Conservation (phyloP, 768 basidiomycete genomes). For the Auriculariales sp. region DNA sequence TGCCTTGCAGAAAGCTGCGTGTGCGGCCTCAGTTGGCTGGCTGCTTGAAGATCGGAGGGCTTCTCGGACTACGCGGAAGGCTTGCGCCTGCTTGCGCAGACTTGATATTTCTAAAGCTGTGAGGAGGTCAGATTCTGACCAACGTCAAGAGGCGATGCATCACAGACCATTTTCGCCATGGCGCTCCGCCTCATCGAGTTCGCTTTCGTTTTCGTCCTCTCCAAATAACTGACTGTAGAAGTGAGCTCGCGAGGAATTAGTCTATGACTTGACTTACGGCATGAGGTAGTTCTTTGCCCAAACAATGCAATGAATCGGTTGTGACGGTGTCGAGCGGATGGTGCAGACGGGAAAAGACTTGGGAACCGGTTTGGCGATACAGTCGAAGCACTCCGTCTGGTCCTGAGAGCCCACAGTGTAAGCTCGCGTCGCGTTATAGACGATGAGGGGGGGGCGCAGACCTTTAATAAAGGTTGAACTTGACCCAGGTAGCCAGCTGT, state of each 20-base stretch:
- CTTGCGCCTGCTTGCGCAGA: slow-evolving; percentile 76
- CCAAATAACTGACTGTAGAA: slow-evolving; percentile 86
- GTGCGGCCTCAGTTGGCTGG: slow-evolving; percentile 36
- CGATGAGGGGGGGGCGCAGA: slow-evolving; percentile 13
- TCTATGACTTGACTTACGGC: slow-evolving; percentile 36
- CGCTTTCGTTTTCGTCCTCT: slow-evolving; percentile 71
- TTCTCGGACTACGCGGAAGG: slow-evolving; percentile 68
- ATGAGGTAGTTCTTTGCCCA: slow-evolving; percentile 98
- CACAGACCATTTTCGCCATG: slow-evolving; percentile 80
- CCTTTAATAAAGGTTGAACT: slow-evolving; percentile 86
- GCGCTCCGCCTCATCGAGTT: slow-evolving; percentile 84
- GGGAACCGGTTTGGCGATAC: slow-evolving; percentile 81
- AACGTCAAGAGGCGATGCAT: background rate
- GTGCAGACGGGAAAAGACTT: slow-evolving; percentile 97
- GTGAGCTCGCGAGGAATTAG: slow-evolving; percentile 1
- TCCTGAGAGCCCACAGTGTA: slow-evolving; percentile 32
- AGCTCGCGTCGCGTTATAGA: background rate
- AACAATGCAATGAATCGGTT: slow-evolving; percentile 96
- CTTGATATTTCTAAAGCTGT: slow-evolving; percentile 82
- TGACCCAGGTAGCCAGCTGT: slow-evolving; percentile 96
- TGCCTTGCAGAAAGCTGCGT: slow-evolving; percentile 76
- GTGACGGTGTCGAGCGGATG: slow-evolving; percentile 90
- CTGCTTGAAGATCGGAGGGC: slow-evolving; percentile 35
- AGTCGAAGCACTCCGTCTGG: slow-evolving; percentile 89
- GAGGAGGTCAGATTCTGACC: background rate